A percentile compares a stretch with the other conserved stretches of the same genome.
Conservation (phyloP, 352 stramenopile species). For the Pythium scleroteichum region DNA sequence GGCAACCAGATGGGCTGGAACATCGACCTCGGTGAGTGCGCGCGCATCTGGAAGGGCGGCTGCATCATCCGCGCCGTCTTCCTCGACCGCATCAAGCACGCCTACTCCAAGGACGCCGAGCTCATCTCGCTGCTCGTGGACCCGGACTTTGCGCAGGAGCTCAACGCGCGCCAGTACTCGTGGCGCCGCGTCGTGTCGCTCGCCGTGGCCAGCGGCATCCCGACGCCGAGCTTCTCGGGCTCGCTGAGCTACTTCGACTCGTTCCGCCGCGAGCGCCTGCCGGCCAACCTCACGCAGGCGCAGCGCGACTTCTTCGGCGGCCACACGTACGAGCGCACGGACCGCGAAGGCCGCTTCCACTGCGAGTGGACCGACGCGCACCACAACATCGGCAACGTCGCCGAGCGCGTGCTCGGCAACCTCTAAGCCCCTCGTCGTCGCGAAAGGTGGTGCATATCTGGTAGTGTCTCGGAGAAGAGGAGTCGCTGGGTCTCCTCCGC, state of each 20-base stretch:
- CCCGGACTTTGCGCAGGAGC: slow-evolving; percentile 94
- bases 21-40: slow-evolving; percentile 96
- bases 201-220: slow-evolving; percentile 93
- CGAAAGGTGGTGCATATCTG: too few species aligned
- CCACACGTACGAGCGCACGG: slow-evolving; percentile 97
- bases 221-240: slow-evolving; percentile 88
- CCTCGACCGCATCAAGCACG: slow-evolving; percentile 97
- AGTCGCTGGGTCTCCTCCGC: too few species aligned
- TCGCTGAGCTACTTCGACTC: slow-evolving; percentile 98
- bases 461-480: too few species aligned
- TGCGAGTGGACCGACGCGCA: slow-evolving; percentile 97
- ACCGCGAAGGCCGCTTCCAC: slow-evolving; percentile 96
- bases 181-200: slow-evolving; percentile 97
- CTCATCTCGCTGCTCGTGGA: slow-evolving; percentile 98
- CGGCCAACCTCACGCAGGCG: slow-evolving; percentile 98
- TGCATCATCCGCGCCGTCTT: slow-evolving; percentile 99
- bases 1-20: slow-evolving; percentile 96
- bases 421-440: slow-evolving; percentile 45
- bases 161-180: slow-evolving; percentile 94
- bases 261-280: slow-evolving; percentile 94
- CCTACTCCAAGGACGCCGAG: slow-evolving; percentile 90
- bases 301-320: slow-evolving; percentile 99
- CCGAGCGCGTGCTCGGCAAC: slow-evolving; percentile 93
- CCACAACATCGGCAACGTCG: slow-evolving; percentile 96
- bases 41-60: slow-evolving; percentile 98